Conservation (phyloP, 805 yeast species). For the Wickerhamiella azyma region DNA sequence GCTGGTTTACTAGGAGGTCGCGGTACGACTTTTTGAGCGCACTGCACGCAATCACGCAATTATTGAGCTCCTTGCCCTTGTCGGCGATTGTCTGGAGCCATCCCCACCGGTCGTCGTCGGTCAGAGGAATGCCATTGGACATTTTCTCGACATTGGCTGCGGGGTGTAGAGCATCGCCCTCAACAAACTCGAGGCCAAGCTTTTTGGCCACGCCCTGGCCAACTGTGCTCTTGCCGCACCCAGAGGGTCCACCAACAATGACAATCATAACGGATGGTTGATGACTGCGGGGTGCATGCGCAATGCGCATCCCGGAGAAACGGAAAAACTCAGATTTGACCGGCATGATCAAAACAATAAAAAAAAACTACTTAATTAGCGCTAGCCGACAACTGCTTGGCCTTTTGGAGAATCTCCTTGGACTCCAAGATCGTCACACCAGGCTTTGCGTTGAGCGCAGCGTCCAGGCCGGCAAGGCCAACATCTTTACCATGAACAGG, state of each 20-base stretch:
- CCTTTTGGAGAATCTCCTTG: constrained; percentile 11
- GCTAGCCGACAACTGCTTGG: neutral
- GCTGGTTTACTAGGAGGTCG: constrained; percentile 35
- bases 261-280: constrained; percentile 12
- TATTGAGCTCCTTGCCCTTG: constrained; percentile 21
- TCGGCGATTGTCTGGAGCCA: constrained; percentile 54
- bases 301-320: neutral
- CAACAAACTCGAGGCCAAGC: constrained; percentile 47
- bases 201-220: constrained; percentile 38
- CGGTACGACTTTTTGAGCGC: constrained; percentile 68
- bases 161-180: constrained; percentile 80
- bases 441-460: constrained; percentile 26
- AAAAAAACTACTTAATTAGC: neutral
- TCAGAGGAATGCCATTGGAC: constrained; percentile 65
- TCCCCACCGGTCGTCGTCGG: constrained; percentile 84
- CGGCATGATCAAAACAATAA: no score
- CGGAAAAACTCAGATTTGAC: neutral
- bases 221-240: constrained; percentile 83
- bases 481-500: constrained; percentile 58
- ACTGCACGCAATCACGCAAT: constrained; percentile 65
- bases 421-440: constrained; percentile 18
- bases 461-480: constrained; percentile 39
- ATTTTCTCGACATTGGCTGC: constrained; percentile 62
- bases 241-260: constrained; percentile 87
- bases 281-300: neutral